Evolutionary conservation across 352 stramenopile species (phyloP).

Genomic region (Aphanomyces euteiches): DNA sequence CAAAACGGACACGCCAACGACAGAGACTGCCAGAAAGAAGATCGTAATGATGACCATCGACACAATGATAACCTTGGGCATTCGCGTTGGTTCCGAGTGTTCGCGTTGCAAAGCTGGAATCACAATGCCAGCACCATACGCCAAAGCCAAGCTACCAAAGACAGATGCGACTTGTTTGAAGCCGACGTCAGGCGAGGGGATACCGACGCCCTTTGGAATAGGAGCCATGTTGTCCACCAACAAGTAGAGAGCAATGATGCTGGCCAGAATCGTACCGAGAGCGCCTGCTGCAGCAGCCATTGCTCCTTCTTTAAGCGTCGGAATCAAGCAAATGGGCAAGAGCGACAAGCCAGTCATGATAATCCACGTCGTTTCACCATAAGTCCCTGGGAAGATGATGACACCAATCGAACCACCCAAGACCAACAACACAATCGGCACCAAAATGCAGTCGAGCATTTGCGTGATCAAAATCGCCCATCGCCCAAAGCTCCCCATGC

Average conservation of each 20-base stretch:
- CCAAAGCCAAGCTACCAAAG: conserved; percentile 33
- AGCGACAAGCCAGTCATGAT: conserved; percentile 31
- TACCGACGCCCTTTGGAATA: conserved; percentile 6
- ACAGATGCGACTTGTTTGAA: conserved; percentile 32
- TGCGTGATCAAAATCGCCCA: conserved; percentile 45
- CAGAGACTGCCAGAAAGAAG: conserved; percentile 29
- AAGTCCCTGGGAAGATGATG: conserved; percentile 29
- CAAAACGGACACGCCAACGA: conserved; percentile 23
- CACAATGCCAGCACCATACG: conserved; percentile 32
- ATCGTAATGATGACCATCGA: conserved; percentile 29
- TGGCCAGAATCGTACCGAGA: conserved; percentile 35
- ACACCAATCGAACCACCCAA: conserved; percentile 23
- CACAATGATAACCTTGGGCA: conserved; percentile 31
- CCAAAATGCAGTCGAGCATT: conserved; percentile 16
- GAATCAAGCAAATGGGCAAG: conserved; percentile 31
- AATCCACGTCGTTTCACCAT: conserved; percentile 29
- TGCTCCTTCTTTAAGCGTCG: conserved; percentile 32
- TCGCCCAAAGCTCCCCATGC: conserved; percentile 46
- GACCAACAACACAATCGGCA: conserved; percentile 32
- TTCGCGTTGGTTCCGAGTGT: conserved; percentile 31
- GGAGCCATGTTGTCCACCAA: conserved; percentile 30
- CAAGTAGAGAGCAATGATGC: conserved; percentile 27
- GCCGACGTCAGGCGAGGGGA: conserved; percentile 22
- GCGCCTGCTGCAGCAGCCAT: conserved; percentile 27
- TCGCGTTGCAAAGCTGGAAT: conserved; percentile 32